These are phyloP conservation scores for Chimonanthus praecox DNA, from an alignment of 164 flowering plant genomes.

Conservation along the genomic window DNA sequence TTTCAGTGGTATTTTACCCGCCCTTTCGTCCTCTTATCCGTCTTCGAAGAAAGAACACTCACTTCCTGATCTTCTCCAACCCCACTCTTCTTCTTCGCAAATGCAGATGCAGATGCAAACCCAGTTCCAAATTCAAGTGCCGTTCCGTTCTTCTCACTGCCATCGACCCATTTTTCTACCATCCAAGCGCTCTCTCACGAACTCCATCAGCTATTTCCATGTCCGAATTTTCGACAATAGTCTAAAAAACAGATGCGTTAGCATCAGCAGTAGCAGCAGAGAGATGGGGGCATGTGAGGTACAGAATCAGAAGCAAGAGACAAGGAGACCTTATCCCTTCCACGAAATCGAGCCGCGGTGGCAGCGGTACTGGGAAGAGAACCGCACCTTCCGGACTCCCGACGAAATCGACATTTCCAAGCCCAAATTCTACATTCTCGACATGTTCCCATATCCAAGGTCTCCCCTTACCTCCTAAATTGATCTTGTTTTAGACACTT, in stretches of 20 bases:
- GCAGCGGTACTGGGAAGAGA: slow-evolving; percentile 88
- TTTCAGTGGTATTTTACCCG: background rate
- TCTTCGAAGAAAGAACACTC: background rate
- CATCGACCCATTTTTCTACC: slow-evolving; percentile 2
- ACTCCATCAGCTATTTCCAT: background rate
- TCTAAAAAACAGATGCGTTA: background rate
- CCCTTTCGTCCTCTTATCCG: background rate
- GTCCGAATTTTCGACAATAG: slow-evolving; percentile 3
- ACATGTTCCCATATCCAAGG: slow-evolving; percentile 99
- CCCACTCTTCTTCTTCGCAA: background rate
- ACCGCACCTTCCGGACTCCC: slow-evolving; percentile 73
- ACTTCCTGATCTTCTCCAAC: background rate
- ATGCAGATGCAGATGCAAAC: slow-evolving; percentile 7
- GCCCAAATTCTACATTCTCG: slow-evolving; percentile 93
- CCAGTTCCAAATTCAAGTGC: slow-evolving; percentile 15
- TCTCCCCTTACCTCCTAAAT: slow-evolving; percentile 8
- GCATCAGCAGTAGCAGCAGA: background rate
- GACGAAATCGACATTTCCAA: slow-evolving; percentile 83
- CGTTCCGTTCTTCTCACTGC: slow-evolving; percentile 14
- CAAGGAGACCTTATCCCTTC: slow-evolving; percentile 58
- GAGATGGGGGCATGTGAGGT: background rate
- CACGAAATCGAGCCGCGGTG: slow-evolving; percentile 85
- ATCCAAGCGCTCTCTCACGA: background rate
- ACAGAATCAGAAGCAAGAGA: slow-evolving; percentile 13
- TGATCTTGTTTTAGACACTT: background rate